A percentile compares a stretch with the other conserved stretches of the same genome.
Evolutionary conservation across 305 asterid species (phyloP).

Genomic region (Solanum aculeatissimum): DNA sequence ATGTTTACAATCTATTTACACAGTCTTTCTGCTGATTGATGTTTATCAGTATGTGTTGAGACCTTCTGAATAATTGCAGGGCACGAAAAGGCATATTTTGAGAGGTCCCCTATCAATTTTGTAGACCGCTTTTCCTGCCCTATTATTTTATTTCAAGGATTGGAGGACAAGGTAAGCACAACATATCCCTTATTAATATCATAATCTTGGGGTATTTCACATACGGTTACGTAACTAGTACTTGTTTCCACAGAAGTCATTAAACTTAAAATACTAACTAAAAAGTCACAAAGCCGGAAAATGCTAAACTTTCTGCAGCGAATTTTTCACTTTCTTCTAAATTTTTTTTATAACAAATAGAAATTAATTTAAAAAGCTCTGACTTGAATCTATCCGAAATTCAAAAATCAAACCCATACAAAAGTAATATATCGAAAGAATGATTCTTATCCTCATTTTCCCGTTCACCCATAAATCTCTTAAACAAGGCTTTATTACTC

Average conservation of each 20-base stretch:
- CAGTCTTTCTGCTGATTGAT: not conserved
- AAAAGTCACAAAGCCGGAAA: not conserved
- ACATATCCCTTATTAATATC: not conserved
- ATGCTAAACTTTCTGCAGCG: not conserved
- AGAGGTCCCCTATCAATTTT: constrained; percentile 80
- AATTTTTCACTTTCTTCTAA: not conserved
- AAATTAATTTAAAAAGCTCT: not conserved
- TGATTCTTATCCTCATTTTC: not conserved
- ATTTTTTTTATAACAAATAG: not conserved
- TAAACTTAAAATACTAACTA: not conserved
- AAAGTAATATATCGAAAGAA: not conserved
- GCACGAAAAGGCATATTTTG: constrained; percentile 43
- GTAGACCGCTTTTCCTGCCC: constrained; percentile 81
- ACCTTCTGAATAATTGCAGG: constrained; percentile 35
- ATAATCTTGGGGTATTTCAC: not conserved
- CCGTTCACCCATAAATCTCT: not conserved
- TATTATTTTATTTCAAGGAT: constrained; percentile 76
- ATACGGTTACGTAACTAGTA: not conserved
- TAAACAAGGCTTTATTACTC: not conserved
- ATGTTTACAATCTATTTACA: not conserved
- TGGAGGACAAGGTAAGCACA: constrained; percentile 65
- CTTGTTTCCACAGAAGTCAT: not conserved
- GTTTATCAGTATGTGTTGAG: not conserved
- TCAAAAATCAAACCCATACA: not conserved
- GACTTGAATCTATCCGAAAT: not conserved